These are phyloP conservation scores for Coriolopsis trogii DNA, from an alignment of 1,284 basidiomycete species.

Conservation along the genomic window DNA sequence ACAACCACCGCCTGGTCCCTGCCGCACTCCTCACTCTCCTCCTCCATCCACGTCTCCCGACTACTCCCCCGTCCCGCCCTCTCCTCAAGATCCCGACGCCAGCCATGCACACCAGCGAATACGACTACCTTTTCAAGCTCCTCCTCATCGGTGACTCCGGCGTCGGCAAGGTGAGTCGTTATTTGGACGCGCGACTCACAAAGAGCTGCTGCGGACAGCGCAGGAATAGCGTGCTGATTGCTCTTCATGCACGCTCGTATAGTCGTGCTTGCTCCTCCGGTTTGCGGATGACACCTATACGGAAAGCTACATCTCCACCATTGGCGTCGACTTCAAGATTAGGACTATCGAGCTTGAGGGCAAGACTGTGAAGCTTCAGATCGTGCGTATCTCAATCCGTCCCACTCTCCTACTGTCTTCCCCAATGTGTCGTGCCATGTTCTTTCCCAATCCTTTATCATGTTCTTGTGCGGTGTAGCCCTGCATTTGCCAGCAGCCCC, in stretches of 20 bases:
- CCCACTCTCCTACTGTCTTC: not conserved
- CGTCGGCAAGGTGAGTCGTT: constrained; percentile 85
- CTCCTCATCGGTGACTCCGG: constrained; percentile 93
- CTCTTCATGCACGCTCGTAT: not conserved
- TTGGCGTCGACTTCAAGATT: constrained; percentile 99
- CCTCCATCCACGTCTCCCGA: constrained; percentile 25
- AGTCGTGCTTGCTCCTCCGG: constrained; percentile 97
- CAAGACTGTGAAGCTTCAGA: constrained; percentile 99
- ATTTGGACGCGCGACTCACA: constrained; percentile 6
- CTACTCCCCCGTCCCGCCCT: constrained; percentile 23
- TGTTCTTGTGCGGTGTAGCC: not conserved
- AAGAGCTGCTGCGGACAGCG: constrained; percentile 8
- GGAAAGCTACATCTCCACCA: constrained; percentile 98
- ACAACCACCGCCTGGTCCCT: constrained; percentile 37
- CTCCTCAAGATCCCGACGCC: constrained; percentile 18
- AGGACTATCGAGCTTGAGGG: constrained; percentile 99
- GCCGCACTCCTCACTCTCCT: constrained; percentile 30
- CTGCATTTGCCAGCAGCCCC: not conserved
- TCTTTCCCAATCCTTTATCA: not conserved
- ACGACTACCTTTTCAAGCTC: constrained; percentile 98
- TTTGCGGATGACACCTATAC: constrained; percentile 99
- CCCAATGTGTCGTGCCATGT: not conserved
- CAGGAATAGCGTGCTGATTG: constrained; percentile 3
- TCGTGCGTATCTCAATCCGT: constrained; percentile 70
- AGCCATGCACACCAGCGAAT: constrained; percentile 88